Percentiles rank a stretch among this genome's conserved stretches.
Evolutionary conservation across 495 filamentous ascomycete genomes (phyloP).

Genomic region (Penicillium desertorum): DNA sequence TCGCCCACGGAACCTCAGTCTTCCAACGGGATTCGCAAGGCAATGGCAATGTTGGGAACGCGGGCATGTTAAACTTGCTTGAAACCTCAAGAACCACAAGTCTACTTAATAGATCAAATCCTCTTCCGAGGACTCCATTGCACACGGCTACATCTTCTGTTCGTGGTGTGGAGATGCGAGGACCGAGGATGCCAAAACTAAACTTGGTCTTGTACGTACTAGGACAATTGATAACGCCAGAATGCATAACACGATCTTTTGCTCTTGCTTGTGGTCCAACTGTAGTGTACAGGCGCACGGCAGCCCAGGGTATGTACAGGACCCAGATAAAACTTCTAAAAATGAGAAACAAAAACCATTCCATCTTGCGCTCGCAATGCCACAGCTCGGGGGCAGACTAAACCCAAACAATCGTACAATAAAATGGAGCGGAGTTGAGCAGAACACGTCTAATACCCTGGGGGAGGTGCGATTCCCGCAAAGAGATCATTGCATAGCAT

Average conservation of each 20-base stretch:
- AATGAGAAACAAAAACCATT: slow-evolving; percentile 41
- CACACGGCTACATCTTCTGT: slow-evolving; percentile 10
- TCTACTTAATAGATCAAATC: neutral
- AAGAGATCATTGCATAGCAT: slow-evolving; percentile 36
- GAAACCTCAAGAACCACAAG: neutral
- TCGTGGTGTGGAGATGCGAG: neutral
- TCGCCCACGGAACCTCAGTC: slow-evolving; percentile 26
- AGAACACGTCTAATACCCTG: slow-evolving; percentile 41
- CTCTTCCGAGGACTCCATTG: neutral
- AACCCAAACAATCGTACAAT: slow-evolving; percentile 53
- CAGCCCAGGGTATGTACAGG: slow-evolving; percentile 54
- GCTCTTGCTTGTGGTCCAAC: slow-evolving; percentile 47
- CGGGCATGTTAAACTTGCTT: slow-evolving; percentile 21
- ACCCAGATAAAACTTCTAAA: slow-evolving; percentile 50
- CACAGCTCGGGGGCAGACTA: slow-evolving; percentile 46
- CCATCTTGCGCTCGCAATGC: slow-evolving; percentile 50
- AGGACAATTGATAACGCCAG: slow-evolving; percentile 26
- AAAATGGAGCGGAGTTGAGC: slow-evolving; percentile 41
- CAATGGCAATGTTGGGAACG: slow-evolving; percentile 39
- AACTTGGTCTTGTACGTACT: slow-evolving; percentile 7
- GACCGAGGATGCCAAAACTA: slow-evolving; percentile 8
- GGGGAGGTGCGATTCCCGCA: slow-evolving; percentile 38
- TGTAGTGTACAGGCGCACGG: slow-evolving; percentile 48
- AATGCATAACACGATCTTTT: slow-evolving; percentile 47
- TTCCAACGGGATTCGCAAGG: slow-evolving; percentile 31